A percentile compares a stretch with the other conserved stretches of the same genome.
Evolutionary conservation across 352 stramenopile genomes (phyloP).

Genomic region (Aphanomyces euteiches): DNA sequence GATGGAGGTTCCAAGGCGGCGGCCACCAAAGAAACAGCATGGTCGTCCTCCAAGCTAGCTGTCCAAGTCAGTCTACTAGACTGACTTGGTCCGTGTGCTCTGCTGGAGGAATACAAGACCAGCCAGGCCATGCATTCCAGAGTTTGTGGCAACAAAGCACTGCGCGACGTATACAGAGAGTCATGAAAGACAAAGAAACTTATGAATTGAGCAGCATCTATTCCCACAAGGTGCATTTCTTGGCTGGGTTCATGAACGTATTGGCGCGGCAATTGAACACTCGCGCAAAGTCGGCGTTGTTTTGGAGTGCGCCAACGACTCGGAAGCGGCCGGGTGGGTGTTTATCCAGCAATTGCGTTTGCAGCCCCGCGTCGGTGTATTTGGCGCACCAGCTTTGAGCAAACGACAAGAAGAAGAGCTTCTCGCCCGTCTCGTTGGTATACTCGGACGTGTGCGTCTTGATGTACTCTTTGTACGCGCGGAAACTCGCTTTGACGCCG

Average conservation of each 20-base stretch:
- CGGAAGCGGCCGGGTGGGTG: conserved; percentile 24
- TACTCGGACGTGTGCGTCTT: not conserved
- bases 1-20: too few relatives aligned
- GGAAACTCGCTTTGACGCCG: conserved; percentile 50
- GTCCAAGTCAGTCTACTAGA: too few relatives aligned
- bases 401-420: conserved; percentile 33
- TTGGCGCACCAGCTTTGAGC: conserved; percentile 32
- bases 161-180: too few relatives aligned
- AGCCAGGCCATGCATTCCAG: too few relatives aligned
- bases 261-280: conserved; percentile 31
- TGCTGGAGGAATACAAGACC: too few relatives aligned
- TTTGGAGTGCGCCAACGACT: conserved; percentile 28
- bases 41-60: too few relatives aligned
- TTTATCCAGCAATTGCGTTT: not conserved
- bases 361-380: conserved; percentile 11
- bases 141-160: too few relatives aligned
- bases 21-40: too few relatives aligned
- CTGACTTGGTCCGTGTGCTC: too few relatives aligned
- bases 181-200: too few relatives aligned
- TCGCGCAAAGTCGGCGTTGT: conserved; percentile 28
- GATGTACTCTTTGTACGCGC: conserved; percentile 12
- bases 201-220: conserved; percentile 3
- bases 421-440: conserved; percentile 17
- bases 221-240: conserved; percentile 45
- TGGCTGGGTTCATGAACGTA: conserved; percentile 46